Evolutionary conservation across 164 flowering plant species (phyloP).

Genomic region (Dillenia suffruticosa): DNA sequence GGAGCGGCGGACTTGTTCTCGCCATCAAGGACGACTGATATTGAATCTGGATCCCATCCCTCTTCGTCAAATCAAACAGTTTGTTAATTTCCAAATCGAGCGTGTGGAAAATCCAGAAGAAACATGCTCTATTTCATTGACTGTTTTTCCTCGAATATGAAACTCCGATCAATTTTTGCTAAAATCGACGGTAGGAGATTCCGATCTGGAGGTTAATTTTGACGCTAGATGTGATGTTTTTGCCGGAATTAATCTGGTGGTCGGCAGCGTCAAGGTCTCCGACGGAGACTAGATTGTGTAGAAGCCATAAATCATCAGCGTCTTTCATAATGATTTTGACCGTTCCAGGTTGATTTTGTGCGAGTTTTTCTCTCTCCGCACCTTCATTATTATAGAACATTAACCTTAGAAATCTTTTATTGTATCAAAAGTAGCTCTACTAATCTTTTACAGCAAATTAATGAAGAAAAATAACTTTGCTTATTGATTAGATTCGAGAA

Average conservation of each 20-base stretch:
- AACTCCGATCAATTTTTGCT: not conserved
- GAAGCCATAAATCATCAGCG: constrained; percentile 13
- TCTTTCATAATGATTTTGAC: constrained; percentile 6
- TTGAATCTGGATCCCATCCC: too few relatives aligned
- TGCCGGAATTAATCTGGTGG: not conserved
- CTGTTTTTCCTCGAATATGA: too few relatives aligned
- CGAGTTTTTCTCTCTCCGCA: constrained; percentile 1
- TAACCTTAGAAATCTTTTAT: too few relatives aligned
- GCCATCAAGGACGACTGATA: not conserved
- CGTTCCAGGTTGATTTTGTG: constrained; percentile 2
- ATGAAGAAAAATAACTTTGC: too few relatives aligned
- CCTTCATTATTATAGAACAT: too few relatives aligned
- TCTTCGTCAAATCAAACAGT: too few relatives aligned
- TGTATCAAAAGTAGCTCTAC: too few relatives aligned
- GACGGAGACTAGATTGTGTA: constrained; percentile 2
- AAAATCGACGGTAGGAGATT: constrained; percentile 1
- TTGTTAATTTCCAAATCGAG: too few relatives aligned
- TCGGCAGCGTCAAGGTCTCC: constrained; percentile 7
- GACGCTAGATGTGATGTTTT: not conserved
- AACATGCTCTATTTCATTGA: too few relatives aligned
- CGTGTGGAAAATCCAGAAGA: constrained; percentile 1
- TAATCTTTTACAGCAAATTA: too few relatives aligned
- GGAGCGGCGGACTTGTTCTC: too few relatives aligned
- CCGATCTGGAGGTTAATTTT: constrained; percentile 1
- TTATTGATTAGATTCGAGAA: too few relatives aligned